Conservation (phyloP, 1,284 basidiomycete genomes). For the Ceraceosorus guamensis region DNA sequence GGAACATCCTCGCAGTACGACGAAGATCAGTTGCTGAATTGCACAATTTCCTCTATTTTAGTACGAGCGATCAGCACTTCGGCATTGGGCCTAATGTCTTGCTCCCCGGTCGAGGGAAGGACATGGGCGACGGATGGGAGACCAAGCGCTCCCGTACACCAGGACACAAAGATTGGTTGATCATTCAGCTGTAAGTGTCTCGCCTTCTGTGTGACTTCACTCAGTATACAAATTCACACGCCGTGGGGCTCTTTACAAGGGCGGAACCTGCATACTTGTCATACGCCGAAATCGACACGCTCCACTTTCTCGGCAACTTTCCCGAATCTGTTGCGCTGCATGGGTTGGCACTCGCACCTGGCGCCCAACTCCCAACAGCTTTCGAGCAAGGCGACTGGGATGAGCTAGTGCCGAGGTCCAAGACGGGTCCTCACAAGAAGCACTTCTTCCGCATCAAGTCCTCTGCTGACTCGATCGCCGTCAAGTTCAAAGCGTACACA, state of each 20-base stretch:
- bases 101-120: slow-evolving; percentile 74
- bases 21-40: not conserved
- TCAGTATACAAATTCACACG: not conserved
- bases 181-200: slow-evolving; percentile 70
- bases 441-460: slow-evolving; percentile 74
- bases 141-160: slow-evolving; percentile 75
- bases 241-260: slow-evolving; percentile 8
- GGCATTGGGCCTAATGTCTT: slow-evolving; percentile 85
- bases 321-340: slow-evolving; percentile 73
- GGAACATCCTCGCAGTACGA: not conserved
- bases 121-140: slow-evolving; percentile 99
- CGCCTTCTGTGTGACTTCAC: not conserved
- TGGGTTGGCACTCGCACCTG: slow-evolving; percentile 42
- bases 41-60: slow-evolving; percentile 2
- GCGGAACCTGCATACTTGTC: slow-evolving; percentile 59
- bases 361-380: slow-evolving; percentile 5
- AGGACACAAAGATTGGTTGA: slow-evolving; percentile 80
- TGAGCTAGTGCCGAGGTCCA: slow-evolving; percentile 65
- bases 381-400: slow-evolving; percentile 57
- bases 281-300: slow-evolving; percentile 81
- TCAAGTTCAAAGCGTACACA: slow-evolving; percentile 59
- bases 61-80: slow-evolving; percentile 77
- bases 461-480: no score
- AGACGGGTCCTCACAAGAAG: slow-evolving; percentile 79
- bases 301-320: slow-evolving; percentile 94